phyloP scores from a whole-genome alignment of 140 eudicot genomes.

The Ambrosia hybrid region DNA sequence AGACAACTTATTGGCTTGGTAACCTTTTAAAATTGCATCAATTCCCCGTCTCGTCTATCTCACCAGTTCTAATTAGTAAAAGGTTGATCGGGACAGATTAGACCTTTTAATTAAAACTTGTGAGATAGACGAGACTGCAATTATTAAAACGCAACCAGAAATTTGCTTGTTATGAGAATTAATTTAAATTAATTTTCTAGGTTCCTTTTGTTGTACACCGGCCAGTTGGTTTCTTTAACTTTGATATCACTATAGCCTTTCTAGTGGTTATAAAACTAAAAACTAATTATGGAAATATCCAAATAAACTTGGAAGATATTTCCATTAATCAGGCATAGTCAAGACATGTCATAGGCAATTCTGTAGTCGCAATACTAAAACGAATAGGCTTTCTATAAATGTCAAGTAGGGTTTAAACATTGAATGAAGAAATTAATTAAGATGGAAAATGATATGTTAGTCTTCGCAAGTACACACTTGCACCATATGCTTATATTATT shows the following conservation, averaged over 20 bases:
- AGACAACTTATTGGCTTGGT: neutral
- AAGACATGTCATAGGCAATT: neutral
- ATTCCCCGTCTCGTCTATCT: no score
- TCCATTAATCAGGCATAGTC: neutral
- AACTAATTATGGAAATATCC: no score
- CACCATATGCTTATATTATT: conserved; percentile 17
- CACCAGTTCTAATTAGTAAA: neutral
- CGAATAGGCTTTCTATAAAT: neutral
- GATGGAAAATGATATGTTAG: conserved; percentile 10
- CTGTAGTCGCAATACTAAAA: neutral
- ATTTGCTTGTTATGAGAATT: neutral
- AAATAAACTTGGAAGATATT: no score
- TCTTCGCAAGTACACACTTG: neutral
- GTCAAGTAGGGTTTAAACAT: neutral
- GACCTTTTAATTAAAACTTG: no score
- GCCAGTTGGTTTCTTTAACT: neutral
- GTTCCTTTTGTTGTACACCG: no score
- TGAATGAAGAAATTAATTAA: neutral
- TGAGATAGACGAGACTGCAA: no score
- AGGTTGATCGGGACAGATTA: no score
- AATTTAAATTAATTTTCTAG: neutral
- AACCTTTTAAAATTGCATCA: neutral
- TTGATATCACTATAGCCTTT: neutral
- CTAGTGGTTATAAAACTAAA: neutral
- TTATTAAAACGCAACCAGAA: neutral